Evolutionary conservation across 768 basidiomycete species (phyloP).

Genomic region (Boletellus ananas): DNA sequence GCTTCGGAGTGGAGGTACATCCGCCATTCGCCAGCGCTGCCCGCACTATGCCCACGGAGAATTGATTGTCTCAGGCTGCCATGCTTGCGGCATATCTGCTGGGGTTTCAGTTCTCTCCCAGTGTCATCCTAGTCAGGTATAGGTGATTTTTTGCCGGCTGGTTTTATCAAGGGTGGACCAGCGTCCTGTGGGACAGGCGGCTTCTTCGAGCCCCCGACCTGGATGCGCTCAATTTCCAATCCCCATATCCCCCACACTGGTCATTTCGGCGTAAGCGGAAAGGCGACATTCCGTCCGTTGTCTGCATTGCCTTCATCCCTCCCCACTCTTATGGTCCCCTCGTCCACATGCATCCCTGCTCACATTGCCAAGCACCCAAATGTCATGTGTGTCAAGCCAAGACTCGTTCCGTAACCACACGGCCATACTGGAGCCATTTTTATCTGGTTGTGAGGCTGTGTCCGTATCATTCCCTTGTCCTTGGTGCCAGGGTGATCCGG

Average conservation of each 20-base stretch:
- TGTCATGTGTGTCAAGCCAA: background rate
- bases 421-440: background rate
- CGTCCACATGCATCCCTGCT: background rate
- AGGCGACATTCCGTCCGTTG: background rate
- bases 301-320: background rate
- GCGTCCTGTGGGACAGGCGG: too few species aligned
- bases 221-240: too few species aligned
- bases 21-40: background rate
- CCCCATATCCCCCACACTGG: too few species aligned
- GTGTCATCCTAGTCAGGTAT: too few species aligned
- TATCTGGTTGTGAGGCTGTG: background rate
- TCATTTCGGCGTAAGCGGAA: too few species aligned
- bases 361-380: background rate
- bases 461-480: background rate
- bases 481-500: too few species aligned
- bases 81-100: background rate
- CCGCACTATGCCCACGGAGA: too few species aligned
- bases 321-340: too few species aligned
- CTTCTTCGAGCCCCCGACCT: too few species aligned
- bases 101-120: background rate
- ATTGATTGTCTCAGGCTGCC: background rate
- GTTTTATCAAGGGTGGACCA: background rate
- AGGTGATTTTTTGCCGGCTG: background rate
- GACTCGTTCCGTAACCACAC: background rate
- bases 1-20: slow-evolving; percentile 7